Percentiles rank a stretch among this genome's conserved stretches.
phyloP scores from a whole-genome alignment of 352 stramenopile genomes.

The Phytophthora nicotianae region DNA sequence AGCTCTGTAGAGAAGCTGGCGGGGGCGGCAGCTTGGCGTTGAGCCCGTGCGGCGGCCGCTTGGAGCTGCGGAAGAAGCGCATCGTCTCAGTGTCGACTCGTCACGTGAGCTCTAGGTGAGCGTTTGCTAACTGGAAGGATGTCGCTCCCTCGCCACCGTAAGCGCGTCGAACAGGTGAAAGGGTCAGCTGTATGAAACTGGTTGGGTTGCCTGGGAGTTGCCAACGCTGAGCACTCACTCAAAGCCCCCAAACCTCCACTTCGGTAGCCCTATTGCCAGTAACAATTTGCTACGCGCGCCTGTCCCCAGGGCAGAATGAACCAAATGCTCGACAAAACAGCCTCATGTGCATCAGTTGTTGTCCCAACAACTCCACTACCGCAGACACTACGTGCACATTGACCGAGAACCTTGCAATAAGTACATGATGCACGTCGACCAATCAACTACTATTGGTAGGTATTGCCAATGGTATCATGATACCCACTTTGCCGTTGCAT shows the following conservation, averaged over 20 bases:
- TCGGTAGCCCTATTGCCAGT: background rate
- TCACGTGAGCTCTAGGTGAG: conserved; percentile 8
- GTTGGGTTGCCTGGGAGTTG: conserved; percentile 1
- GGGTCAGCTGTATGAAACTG: conserved; percentile 24
- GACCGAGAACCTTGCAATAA: no score
- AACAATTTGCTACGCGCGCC: background rate
- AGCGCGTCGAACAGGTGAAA: conserved; percentile 20
- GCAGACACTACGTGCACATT: no score
- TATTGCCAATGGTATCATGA: no score
- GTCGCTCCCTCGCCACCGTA: background rate
- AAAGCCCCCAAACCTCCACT: background rate
- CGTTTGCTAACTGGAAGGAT: conserved; percentile 20
- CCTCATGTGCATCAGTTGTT: background rate
- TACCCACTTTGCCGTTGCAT: no score
- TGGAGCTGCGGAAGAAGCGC: conserved; percentile 21
- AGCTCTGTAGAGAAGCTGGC: conserved; percentile 5
- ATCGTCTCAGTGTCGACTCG: conserved; percentile 17
- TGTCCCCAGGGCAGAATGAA: conserved; percentile 13
- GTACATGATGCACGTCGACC: background rate
- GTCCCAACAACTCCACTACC: background rate
- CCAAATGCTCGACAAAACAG: background rate
- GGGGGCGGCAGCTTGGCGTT: conserved; percentile 15
- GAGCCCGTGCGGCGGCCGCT: conserved; percentile 11
- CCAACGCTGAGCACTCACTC: background rate
- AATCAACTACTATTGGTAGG: no score